phyloP scores from a whole-genome alignment of 805 yeast species.

The Brettanomyces naardenensis region DNA sequence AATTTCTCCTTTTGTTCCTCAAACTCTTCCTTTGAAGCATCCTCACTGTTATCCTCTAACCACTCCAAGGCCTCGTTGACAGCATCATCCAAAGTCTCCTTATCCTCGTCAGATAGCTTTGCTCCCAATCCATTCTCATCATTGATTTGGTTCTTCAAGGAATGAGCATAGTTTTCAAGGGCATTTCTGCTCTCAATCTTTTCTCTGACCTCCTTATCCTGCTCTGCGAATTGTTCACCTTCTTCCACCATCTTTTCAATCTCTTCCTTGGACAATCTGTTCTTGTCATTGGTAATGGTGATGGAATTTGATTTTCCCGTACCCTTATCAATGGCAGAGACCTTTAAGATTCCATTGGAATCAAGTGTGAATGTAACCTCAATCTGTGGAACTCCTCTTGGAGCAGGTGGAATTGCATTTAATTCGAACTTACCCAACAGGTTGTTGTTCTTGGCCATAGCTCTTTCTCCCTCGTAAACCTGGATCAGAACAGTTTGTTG shows the following conservation, averaged over 20 bases:
- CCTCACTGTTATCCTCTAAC: slow-evolving; percentile 69
- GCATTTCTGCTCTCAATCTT: slow-evolving; percentile 85
- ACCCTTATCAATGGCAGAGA: slow-evolving; percentile 84
- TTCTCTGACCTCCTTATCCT: slow-evolving; percentile 75
- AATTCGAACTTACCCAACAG: slow-evolving; percentile 80
- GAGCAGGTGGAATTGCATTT: slow-evolving; percentile 83
- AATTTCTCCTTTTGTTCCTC: slow-evolving; percentile 86
- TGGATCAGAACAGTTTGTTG: slow-evolving; percentile 93
- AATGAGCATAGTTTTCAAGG: slow-evolving; percentile 83
- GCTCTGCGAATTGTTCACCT: slow-evolving; percentile 90
- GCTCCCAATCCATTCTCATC: slow-evolving; percentile 58
- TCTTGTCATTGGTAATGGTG: slow-evolving; percentile 89
- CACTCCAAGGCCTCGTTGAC: slow-evolving; percentile 62
- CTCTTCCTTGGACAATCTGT: slow-evolving; percentile 88
- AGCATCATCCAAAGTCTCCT: slow-evolving; percentile 82
- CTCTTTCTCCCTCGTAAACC: slow-evolving; percentile 95
- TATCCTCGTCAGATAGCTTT: slow-evolving; percentile 83
- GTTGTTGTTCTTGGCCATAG: slow-evolving; percentile 90
- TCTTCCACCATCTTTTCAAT: slow-evolving; percentile 97
- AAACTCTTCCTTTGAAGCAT: slow-evolving; percentile 87
- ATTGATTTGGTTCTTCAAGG: slow-evolving; percentile 56
- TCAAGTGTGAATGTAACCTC: slow-evolving; percentile 86
- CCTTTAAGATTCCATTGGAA: slow-evolving; percentile 83
- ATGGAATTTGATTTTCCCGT: slow-evolving; percentile 89
- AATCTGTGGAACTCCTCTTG: slow-evolving; percentile 87